Evolutionary conservation across 768 basidiomycete genomes (phyloP).

Genomic region (Lenzites betulinus): DNA sequence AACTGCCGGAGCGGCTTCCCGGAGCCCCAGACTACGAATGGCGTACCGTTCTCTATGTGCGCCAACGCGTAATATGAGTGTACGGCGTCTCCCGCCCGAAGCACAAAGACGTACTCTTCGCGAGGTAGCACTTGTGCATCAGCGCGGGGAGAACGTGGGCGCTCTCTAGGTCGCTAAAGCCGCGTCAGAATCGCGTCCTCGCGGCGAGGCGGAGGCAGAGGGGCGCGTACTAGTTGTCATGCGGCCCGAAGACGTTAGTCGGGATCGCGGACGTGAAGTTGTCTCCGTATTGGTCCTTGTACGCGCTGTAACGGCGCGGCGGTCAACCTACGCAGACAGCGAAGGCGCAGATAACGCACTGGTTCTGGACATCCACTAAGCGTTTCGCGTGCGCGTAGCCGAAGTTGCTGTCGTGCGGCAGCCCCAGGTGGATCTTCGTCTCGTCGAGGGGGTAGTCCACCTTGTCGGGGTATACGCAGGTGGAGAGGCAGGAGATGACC

Average conservation of each 20-base stretch:
- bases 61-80: not conserved
- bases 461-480: conserved; percentile 97
- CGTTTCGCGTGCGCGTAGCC: conserved; percentile 97
- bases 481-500: conserved; percentile 93
- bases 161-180: conserved; percentile 73
- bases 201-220: not conserved
- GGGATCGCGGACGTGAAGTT: conserved; percentile 97
- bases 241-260: conserved; percentile 94
- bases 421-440: conserved; percentile 88
- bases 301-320: conserved; percentile 59
- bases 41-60: conserved; percentile 68
- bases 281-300: conserved; percentile 92
- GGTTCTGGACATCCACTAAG: conserved; percentile 94
- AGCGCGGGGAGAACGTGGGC: conserved; percentile 95
- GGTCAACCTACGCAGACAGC: conserved; percentile 4
- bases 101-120: conserved; percentile 64
- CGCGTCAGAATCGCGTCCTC: not conserved
- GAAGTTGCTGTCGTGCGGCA: conserved; percentile 93
- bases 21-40: conserved; percentile 86
- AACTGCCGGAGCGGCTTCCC: conserved; percentile 96
- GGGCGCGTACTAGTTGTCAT: conserved; percentile 82
- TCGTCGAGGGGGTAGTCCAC: conserved; percentile 93
- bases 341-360: conserved; percentile 49
- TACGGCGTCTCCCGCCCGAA: not conserved
- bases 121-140: conserved; percentile 90